A percentile compares a stretch with the other conserved stretches of the same genome.
These are phyloP conservation scores for Bruguiera parviflora DNA, from an alignment of 345 rosid genomes.

Conservation along the genomic window DNA sequence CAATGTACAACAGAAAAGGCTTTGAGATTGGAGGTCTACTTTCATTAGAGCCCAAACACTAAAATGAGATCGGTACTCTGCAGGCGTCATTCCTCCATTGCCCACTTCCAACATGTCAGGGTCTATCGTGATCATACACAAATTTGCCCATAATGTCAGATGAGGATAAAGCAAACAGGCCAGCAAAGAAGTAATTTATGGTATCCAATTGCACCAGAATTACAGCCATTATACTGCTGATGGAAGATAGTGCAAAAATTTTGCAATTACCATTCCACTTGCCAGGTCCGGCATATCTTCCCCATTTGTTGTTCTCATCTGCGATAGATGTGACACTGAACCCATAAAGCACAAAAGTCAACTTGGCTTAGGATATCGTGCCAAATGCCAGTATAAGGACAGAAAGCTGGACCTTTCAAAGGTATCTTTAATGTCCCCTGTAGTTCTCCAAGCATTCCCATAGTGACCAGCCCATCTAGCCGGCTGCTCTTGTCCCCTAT, in stretches of 20 bases:
- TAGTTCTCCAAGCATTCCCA: conserved; percentile 31
- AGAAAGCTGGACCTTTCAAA: conserved; percentile 14
- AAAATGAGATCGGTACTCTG: conserved; percentile 30
- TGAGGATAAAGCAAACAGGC: background rate
- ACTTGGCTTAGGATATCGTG: background rate
- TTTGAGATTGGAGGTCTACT: conserved; percentile 6
- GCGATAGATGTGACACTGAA: conserved; percentile 14
- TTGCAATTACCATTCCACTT: conserved; percentile 30
- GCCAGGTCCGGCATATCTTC: conserved; percentile 25
- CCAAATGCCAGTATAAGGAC: background rate
- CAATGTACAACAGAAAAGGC: background rate
- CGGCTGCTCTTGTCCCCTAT: conserved; percentile 25
- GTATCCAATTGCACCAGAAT: too few relatives aligned
- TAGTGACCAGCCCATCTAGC: conserved; percentile 25
- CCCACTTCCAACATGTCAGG: conserved; percentile 36
- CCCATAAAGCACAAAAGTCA: background rate
- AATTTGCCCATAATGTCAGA: background rate
- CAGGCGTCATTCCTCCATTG: conserved; percentile 25
- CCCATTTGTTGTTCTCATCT: conserved; percentile 26
- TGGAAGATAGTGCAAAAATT: background rate
- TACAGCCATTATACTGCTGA: too few relatives aligned
- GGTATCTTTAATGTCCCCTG: conserved; percentile 26
- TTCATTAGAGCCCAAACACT: conserved; percentile 31
- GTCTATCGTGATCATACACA: conserved; percentile 14
- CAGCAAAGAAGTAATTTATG: background rate